Conservation (phyloP, 495 filamentous ascomycete species). For the Xylaria cubensis region DNA sequence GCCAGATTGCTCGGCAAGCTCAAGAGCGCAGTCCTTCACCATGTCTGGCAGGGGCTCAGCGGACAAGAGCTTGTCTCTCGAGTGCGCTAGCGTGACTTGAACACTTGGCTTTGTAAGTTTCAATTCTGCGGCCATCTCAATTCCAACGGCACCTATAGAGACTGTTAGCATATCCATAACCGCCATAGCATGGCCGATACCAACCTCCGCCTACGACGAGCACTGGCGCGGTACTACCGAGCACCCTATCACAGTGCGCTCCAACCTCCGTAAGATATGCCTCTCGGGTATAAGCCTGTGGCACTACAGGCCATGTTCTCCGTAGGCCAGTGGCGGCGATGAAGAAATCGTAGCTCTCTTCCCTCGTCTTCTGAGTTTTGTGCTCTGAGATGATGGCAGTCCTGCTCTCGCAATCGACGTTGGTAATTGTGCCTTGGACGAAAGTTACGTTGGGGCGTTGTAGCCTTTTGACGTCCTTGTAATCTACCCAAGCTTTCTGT, state of each 20-base stretch:
- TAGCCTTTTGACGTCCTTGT: slow-evolving; percentile 64
- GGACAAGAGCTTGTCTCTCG: slow-evolving; percentile 65
- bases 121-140: slow-evolving; percentile 75
- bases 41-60: slow-evolving; percentile 70
- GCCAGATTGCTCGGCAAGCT: slow-evolving; percentile 58
- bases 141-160: slow-evolving; percentile 66
- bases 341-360: slow-evolving; percentile 67
- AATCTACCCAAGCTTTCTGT: slow-evolving; percentile 66
- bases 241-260: slow-evolving; percentile 49
- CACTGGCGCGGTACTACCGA: slow-evolving; percentile 54
- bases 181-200: slow-evolving; percentile 11
- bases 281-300: slow-evolving; percentile 58
- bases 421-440: slow-evolving; percentile 63
- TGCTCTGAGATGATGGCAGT: slow-evolving; percentile 51
- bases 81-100: slow-evolving; percentile 71
- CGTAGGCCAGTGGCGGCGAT: slow-evolving; percentile 66
- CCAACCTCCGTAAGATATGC: slow-evolving; percentile 64
- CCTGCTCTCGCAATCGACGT: slow-evolving; percentile 60
- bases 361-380: slow-evolving; percentile 30
- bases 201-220: slow-evolving; percentile 64
- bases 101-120: slow-evolving; percentile 63
- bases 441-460: slow-evolving; percentile 57
- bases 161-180: not conserved
- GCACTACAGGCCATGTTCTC: slow-evolving; percentile 68
- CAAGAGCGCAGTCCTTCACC: slow-evolving; percentile 61